These are phyloP conservation scores for Leucoagaricus sp. DNA, from an alignment of 1,284 basidiomycete species.

Conservation along the genomic window DNA sequence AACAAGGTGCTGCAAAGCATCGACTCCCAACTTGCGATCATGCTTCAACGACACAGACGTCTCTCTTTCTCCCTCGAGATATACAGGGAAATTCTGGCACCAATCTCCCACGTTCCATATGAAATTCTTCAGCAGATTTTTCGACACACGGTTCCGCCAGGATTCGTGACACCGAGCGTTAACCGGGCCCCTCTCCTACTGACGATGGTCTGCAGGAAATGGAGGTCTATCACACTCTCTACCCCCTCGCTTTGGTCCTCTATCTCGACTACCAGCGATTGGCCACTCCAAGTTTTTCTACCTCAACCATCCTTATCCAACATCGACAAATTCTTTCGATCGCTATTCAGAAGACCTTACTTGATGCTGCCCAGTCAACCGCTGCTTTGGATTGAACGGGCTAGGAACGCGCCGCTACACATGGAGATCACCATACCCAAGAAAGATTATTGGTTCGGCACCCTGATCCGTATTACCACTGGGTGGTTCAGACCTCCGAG, in stretches of 20 bases:
- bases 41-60: background rate
- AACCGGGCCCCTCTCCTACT: slow-evolving; percentile 18
- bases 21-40: background rate
- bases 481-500: slow-evolving; percentile 7
- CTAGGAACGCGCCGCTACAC: background rate
- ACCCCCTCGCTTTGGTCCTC: slow-evolving; percentile 19
- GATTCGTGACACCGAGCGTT: slow-evolving; percentile 12
- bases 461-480: slow-evolving; percentile 7
- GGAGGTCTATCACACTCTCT: slow-evolving; percentile 16
- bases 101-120: slow-evolving; percentile 16
- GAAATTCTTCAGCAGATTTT: slow-evolving; percentile 22
- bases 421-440: slow-evolving; percentile 12
- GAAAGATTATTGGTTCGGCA: slow-evolving; percentile 3
- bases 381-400: slow-evolving; percentile 1
- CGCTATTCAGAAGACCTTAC: background rate
- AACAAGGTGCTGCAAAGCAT: background rate
- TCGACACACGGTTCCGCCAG: slow-evolving; percentile 17
- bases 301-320: background rate
- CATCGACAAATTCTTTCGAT: background rate
- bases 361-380: background rate
- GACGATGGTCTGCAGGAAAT: slow-evolving; percentile 16
- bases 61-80: slow-evolving; percentile 1
- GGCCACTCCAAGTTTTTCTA: slow-evolving; percentile 1
- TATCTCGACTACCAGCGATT: slow-evolving; percentile 10
- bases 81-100: slow-evolving; percentile 8